These are phyloP conservation scores for Microcyclosporella mali DNA, from an alignment of 2,329 filamentous ascomycete genomes.

Conservation along the genomic window DNA sequence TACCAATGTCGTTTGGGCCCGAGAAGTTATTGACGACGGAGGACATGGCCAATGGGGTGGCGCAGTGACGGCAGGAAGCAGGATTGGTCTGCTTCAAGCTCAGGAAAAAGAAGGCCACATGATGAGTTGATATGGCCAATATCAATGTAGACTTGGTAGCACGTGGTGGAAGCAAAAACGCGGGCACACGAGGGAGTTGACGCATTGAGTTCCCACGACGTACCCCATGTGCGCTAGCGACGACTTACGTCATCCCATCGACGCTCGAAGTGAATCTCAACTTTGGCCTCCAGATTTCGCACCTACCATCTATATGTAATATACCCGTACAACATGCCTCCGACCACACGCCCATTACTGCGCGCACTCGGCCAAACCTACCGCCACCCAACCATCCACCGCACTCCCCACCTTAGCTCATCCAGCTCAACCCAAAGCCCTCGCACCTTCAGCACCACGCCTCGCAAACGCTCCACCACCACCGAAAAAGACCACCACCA, in stretches of 20 bases:
- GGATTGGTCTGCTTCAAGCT: neutral
- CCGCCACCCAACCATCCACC: neutral
- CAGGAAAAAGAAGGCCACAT: neutral
- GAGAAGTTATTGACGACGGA: slow-evolving; percentile 37
- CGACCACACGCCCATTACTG: no score
- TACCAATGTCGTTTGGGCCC: slow-evolving; percentile 51
- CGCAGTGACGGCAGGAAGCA: slow-evolving; percentile 6
- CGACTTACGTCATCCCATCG: no score
- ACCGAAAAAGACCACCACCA: slow-evolving; percentile 22
- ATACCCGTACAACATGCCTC: no score
- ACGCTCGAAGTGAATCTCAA: no score
- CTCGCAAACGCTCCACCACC: neutral
- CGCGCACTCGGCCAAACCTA: neutral
- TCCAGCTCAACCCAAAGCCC: neutral
- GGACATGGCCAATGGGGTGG: slow-evolving; percentile 14
- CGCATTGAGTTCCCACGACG: no score
- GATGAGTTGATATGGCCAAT: no score
- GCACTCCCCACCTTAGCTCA: slow-evolving; percentile 1
- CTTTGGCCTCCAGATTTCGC: no score
- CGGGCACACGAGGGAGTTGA: no score
- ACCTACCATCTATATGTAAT: no score
- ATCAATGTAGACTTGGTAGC: no score
- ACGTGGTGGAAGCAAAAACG: no score
- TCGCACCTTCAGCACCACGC: neutral
- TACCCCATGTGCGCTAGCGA: no score